Conservation (phyloP, 148 eudicot genomes). For the Arbutus unedo region DNA sequence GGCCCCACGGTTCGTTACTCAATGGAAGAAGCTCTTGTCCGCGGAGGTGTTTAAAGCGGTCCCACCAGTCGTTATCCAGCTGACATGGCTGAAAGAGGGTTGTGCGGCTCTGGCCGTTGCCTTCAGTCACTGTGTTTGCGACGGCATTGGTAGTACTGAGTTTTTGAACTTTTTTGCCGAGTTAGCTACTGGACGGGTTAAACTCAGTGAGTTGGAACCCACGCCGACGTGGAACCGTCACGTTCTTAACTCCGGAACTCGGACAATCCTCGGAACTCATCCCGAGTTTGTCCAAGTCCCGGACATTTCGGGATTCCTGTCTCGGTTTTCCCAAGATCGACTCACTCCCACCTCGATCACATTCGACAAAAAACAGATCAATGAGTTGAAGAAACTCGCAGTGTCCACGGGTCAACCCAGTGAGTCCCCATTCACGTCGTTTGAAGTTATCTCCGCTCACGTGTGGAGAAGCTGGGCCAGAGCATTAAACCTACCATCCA, state of each 20-base stretch:
- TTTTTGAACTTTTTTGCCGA: slow-evolving; percentile 59
- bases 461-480: slow-evolving; percentile 79
- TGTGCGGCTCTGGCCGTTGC: slow-evolving; percentile 51
- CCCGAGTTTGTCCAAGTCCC: slow-evolving; percentile 59
- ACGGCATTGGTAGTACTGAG: slow-evolving; percentile 62
- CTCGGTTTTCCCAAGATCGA: slow-evolving; percentile 33
- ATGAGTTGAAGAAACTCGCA: slow-evolving; percentile 37
- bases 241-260: slow-evolving; percentile 29
- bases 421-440: slow-evolving; percentile 39
- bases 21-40: slow-evolving; percentile 57
- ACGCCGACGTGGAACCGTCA: slow-evolving; percentile 57
- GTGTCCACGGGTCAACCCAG: slow-evolving; percentile 21
- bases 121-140: slow-evolving; percentile 65
- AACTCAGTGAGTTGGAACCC: slow-evolving; percentile 22
- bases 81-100: slow-evolving; percentile 78
- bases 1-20: slow-evolving; percentile 47
- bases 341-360: slow-evolving; percentile 53
- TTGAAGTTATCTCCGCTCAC: slow-evolving; percentile 69
- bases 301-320: slow-evolving; percentile 44
- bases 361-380: slow-evolving; percentile 31
- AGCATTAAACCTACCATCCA: slow-evolving; percentile 47
- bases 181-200: slow-evolving; percentile 29
- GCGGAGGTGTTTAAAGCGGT: slow-evolving; percentile 51
- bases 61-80: slow-evolving; percentile 65
- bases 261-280: slow-evolving; percentile 22